These are phyloP conservation scores for Cyberlindnera mycetangii DNA, from an alignment of 805 yeast species.

Conservation along the genomic window DNA sequence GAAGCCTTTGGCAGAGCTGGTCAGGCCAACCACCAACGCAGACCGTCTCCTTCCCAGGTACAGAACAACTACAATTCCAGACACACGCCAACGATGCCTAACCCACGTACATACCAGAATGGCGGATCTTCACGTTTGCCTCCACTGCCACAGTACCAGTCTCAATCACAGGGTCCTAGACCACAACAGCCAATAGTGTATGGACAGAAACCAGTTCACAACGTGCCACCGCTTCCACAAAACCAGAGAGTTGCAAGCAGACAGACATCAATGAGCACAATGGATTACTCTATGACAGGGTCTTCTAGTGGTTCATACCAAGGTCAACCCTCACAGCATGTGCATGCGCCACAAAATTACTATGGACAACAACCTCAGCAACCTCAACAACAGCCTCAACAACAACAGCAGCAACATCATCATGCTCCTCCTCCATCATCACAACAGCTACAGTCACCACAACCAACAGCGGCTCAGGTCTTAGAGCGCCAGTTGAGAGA, in stretches of 20 bases:
- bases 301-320: not conserved
- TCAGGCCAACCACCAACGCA: slow-evolving; percentile 15
- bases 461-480: slow-evolving; percentile 18
- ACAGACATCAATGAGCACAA: not conserved
- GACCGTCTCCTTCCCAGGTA: slow-evolving; percentile 10
- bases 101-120: slow-evolving; percentile 1
- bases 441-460: slow-evolving; percentile 11
- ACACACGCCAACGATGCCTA: not conserved
- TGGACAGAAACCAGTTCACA: not conserved
- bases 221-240: slow-evolving; percentile 4
- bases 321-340: not conserved
- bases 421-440: not conserved
- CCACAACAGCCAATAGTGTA: not conserved
- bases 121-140: not conserved
- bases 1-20: slow-evolving; percentile 29
- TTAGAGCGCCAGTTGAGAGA: slow-evolving; percentile 46
- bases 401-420: slow-evolving; percentile 1
- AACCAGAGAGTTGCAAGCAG: slow-evolving; percentile 5
- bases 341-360: not conserved
- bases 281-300: not conserved
- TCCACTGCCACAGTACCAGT: not conserved
- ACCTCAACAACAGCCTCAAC: not conserved
- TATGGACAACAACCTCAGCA: not conserved
- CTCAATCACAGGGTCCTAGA: not conserved
- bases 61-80: slow-evolving; percentile 1